These are phyloP conservation scores for Kuraishia hungarica DNA, from an alignment of 805 yeast species.

Conservation along the genomic window DNA sequence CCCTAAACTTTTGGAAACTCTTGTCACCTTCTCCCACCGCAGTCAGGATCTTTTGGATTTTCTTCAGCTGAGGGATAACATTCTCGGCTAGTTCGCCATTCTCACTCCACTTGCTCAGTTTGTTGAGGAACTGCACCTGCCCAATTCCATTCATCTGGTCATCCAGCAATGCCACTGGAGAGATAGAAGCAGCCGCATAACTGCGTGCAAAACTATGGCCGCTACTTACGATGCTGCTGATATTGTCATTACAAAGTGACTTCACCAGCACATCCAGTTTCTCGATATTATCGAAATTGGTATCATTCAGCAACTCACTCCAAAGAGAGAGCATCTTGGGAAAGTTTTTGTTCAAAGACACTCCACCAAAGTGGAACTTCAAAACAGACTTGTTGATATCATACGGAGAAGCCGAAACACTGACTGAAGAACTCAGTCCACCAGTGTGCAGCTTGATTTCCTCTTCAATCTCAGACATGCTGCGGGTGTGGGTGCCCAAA, in stretches of 20 bases:
- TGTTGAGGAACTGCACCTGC: conserved; percentile 64
- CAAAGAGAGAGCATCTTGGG: conserved; percentile 55
- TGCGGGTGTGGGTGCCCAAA: conserved; percentile 67
- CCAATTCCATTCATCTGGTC: conserved; percentile 69
- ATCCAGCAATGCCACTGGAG: conserved; percentile 48
- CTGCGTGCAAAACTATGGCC: conserved; percentile 83
- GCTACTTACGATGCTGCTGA: conserved; percentile 72
- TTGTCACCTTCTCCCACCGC: conserved; percentile 16
- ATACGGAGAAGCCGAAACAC: conserved; percentile 47
- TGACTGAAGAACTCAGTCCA: conserved; percentile 60
- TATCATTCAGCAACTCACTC: conserved; percentile 56
- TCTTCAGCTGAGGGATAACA: conserved; percentile 55
- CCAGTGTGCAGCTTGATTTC: conserved; percentile 79
- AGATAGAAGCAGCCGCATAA: conserved; percentile 54
- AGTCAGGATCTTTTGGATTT: conserved; percentile 37
- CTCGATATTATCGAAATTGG: conserved; percentile 57
- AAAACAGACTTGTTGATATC: conserved; percentile 39
- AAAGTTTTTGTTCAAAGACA: conserved; percentile 60
- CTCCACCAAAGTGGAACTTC: conserved; percentile 54
- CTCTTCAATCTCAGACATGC: conserved; percentile 79
- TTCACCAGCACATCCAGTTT: conserved; percentile 70
- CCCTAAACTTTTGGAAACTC: conserved; percentile 28
- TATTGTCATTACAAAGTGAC: conserved; percentile 65
- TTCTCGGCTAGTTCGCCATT: conserved; percentile 42
- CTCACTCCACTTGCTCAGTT: conserved; percentile 44